Base-by-base conservation (phyloP, 495 filamentous ascomycete species). In the Halenospora varia region DNA sequence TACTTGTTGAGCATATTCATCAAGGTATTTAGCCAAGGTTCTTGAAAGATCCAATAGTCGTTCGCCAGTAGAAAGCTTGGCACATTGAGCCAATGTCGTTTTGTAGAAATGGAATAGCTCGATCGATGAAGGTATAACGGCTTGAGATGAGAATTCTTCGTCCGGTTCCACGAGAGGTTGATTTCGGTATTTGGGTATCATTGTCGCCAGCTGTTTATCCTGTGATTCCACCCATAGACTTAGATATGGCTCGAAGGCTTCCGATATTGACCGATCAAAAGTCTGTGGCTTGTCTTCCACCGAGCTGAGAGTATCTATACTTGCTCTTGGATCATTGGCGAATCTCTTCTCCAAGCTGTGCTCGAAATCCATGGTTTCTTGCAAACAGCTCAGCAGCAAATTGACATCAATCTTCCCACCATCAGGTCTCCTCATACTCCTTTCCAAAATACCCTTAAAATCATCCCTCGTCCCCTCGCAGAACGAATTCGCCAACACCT, bases 41-140 rank as follows among this genome's bases (percentile, higher is more conserved):
- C 81, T 88, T 0, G 90, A 85, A 18, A 98, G 73, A 62, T 98
- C 94, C 0, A 95, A 81, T 23, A 98, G 80, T 56, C 90, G 86
- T 53, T 83, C 82, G 15, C 92, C 90, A 0, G 92, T 96, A 0
- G 94, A 97, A 1, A 98, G 82, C 71, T 96, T 97, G 10, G 95
- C 91, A 68, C 94, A 98, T 73, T 97, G 95, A 3, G 91, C 88
- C 13, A 98, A 74, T 2, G 89, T 89, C 44, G 89, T 80, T 40
- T 95, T 88, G 70, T 98, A 98, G 64, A 97, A 96, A 59, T 92
- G 90, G 72, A 98, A 98, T 10, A 98, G 83, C 66, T 98, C 94
- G 47, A 93, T 96, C 2, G 95, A 96, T 0, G 93, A 97, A 1
- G 90, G 77, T 42, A 96, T 89, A 52, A 96, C 94, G n/a, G 85